Base-by-base conservation (phyloP, 139 green algal genomes). In the Tetraselmis chui region DNA sequence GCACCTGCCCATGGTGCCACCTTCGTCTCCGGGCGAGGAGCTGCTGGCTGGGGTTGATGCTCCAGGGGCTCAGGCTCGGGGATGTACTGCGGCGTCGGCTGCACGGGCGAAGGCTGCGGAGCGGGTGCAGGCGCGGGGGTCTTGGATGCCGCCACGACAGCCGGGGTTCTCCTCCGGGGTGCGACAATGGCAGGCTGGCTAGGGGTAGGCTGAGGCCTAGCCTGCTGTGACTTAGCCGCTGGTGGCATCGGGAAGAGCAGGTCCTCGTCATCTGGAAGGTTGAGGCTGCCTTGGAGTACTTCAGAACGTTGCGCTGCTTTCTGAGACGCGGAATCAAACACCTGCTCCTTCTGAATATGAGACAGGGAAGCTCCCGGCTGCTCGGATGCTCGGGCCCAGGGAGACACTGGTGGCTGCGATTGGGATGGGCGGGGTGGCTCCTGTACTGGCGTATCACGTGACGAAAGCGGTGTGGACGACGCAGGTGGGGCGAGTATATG, bases 1-100 rank as follows among this genome's bases (percentile, higher is more conserved):
- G 87, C 81, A 1, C 82, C 85, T 2, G 89, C 91, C 92, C 92
- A 95, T 24, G 92, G 91, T 2, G 88, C 92, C 28, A 77, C 31
- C 82, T 88, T 91, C 28, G 88, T 81, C 31, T 87, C 88, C 0
- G 82, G 75, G 30, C n/a, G 29, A 30, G n/a, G 81, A 2, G 26
- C 45, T 1, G 76, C 26, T 25, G 59, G 30, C 2, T 29, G 45
- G 5, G 32, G 83, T 1, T 31, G 28, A 0, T 23, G 81, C 30
- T 78, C 58, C 76, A 67, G 45, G 11, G 45, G 45, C 45, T n/a
- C n/a, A n/a, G n/a, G n/a, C n/a, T 79, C 28, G 30, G 32, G 29
- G 28, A 18, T 31, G 18, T 59, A 22, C 32, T 75, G 30, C 76
- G 11, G 1, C 29, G 45, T 5, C 45, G 45, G 45, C 45, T 5